Evolutionary conservation across 139 green algal genomes (phyloP).

Genomic region (Ettlia oleoabundans): DNA sequence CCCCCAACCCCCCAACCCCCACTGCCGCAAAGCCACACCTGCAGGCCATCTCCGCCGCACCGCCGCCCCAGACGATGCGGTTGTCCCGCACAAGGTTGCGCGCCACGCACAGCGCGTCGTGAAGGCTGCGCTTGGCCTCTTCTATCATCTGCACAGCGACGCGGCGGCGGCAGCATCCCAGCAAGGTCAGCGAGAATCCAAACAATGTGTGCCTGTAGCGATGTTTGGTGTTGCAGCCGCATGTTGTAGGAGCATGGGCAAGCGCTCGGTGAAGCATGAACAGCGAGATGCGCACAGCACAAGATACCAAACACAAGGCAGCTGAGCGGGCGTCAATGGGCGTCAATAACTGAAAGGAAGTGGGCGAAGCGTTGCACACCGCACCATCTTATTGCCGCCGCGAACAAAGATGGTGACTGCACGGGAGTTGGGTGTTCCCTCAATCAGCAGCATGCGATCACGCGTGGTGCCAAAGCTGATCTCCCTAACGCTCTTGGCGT

Average conservation of each 20-base stretch:
- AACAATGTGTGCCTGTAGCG: neutral
- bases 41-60: slow-evolving; percentile 93
- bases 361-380: too few relatives aligned
- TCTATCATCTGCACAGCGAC: slow-evolving; percentile 77
- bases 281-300: too few relatives aligned
- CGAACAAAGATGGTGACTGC: slow-evolving; percentile 98
- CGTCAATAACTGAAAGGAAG: too few relatives aligned
- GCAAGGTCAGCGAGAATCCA: too few relatives aligned
- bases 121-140: slow-evolving; percentile 94
- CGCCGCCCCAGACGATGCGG: slow-evolving; percentile 96
- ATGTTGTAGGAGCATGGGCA: too few relatives aligned
- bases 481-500: slow-evolving; percentile 79
- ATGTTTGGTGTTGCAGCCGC: too few relatives aligned
- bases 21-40: slow-evolving; percentile 75
- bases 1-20: neutral
- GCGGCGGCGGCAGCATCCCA: too few relatives aligned
- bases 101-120: slow-evolving; percentile 98
- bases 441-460: slow-evolving; percentile 96
- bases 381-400: slow-evolving; percentile 96
- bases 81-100: slow-evolving; percentile 98
- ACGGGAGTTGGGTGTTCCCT: slow-evolving; percentile 92
- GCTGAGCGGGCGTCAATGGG: too few relatives aligned
- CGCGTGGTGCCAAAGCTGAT: slow-evolving; percentile 96
- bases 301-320: neutral
- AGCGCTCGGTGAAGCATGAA: too few relatives aligned